These are phyloP conservation scores for Trichoderma afroharzianum DNA, from an alignment of 2,329 filamentous ascomycete genomes.

Conservation along the genomic window DNA sequence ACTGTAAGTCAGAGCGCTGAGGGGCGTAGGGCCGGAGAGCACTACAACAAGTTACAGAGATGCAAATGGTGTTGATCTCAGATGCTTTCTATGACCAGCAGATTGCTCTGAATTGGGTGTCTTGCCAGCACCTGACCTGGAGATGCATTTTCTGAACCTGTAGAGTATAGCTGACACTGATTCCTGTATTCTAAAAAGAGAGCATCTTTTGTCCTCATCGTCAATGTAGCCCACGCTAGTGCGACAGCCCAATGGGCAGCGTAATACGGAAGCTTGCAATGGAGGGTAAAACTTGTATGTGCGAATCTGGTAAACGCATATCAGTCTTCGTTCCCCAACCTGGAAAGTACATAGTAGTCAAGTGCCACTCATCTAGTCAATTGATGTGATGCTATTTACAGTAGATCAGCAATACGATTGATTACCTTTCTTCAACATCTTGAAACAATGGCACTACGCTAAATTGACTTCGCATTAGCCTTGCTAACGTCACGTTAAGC, in stretches of 20 bases:
- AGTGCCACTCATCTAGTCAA: not conserved
- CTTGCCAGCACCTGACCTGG: not conserved
- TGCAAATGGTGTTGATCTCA: not conserved
- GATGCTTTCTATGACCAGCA: not conserved
- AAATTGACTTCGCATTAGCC: not conserved
- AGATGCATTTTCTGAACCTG: not conserved
- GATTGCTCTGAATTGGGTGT: not conserved
- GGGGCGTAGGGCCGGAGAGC: not conserved
- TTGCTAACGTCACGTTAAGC: not conserved
- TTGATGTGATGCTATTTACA: not conserved
- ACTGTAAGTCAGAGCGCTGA: not conserved
- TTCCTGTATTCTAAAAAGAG: not conserved
- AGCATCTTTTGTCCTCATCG: not conserved
- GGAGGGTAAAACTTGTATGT: not conserved
- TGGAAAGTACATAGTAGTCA: not conserved
- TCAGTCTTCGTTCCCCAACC: not conserved
- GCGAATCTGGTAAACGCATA: rapidly evolving
- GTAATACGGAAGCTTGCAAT: not conserved
- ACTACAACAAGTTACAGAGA: not conserved
- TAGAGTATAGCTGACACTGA: not conserved
- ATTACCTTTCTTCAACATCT: not conserved
- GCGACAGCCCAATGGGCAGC: not conserved
- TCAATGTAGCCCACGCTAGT: not conserved
- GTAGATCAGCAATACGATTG: not conserved
- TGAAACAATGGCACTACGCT: not conserved